phyloP scores from a whole-genome alignment of 2,329 filamentous ascomycete genomes.

The Colletotrichum shisoi region DNA sequence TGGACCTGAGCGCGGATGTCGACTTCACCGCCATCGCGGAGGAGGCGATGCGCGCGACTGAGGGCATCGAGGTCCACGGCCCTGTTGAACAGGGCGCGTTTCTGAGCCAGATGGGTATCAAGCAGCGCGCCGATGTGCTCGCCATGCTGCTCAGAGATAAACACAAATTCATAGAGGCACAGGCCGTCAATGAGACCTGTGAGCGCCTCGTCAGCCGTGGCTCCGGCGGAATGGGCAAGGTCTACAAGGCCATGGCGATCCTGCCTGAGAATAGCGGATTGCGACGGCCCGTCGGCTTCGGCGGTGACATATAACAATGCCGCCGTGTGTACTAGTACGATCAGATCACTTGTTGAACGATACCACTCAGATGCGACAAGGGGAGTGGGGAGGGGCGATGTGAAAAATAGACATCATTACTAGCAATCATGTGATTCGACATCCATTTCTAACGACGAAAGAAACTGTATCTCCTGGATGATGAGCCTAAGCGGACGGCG shows the following conservation, averaged over 20 bases:
- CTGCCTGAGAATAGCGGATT: constrained; percentile 79
- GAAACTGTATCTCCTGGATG: constrained; percentile 2
- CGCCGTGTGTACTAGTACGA: background rate
- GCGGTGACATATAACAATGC: constrained; percentile 66
- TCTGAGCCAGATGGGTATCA: constrained; percentile 81
- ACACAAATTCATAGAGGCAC: constrained; percentile 58
- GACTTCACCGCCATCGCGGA: constrained; percentile 91
- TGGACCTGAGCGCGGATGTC: constrained; percentile 91
- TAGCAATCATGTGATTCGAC: constrained; percentile 8
- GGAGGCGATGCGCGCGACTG: constrained; percentile 75
- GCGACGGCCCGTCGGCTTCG: constrained; percentile 88
- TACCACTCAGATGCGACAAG: background rate
- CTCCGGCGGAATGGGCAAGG: constrained; percentile 86
- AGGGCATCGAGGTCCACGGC: constrained; percentile 88
- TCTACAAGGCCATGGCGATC: constrained; percentile 94
- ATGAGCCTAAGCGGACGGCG: constrained; percentile 16
- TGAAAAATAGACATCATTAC: background rate
- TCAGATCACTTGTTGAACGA: background rate
- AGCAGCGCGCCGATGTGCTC: constrained; percentile 75
- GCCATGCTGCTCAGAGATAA: constrained; percentile 60
- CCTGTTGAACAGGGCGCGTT: constrained; percentile 87
- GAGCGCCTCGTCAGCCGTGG: constrained; percentile 83
- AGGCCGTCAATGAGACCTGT: constrained; percentile 76
- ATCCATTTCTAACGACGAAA: constrained; percentile 19
- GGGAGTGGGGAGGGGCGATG: too few species aligned